These are phyloP conservation scores for Coniella lustricola DNA, from an alignment of 2,329 filamentous ascomycete species.

Conservation along the genomic window DNA sequence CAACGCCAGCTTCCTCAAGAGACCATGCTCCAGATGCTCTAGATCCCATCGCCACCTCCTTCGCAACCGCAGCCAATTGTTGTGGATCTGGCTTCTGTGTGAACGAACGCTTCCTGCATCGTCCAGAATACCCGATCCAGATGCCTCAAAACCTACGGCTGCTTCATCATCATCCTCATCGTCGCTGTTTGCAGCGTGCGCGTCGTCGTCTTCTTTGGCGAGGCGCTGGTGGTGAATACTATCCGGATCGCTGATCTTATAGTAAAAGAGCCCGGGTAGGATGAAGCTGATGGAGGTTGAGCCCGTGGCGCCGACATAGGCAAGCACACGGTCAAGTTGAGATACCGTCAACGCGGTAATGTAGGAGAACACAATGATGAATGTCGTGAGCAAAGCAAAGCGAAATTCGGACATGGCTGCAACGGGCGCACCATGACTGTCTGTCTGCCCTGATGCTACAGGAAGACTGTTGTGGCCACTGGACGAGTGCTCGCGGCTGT, in stretches of 20 bases:
- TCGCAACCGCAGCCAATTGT: conserved; percentile 42
- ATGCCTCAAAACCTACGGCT: conserved; percentile 32
- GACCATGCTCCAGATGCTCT: conserved; percentile 55
- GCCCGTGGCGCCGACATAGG: conserved; percentile 91
- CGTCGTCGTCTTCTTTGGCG: conserved; percentile 85
- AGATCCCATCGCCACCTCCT: conserved; percentile 53
- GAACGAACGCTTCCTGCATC: conserved; percentile 41
- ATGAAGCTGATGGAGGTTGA: conserved; percentile 97
- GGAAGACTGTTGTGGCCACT: conserved; percentile 38
- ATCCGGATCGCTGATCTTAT: conserved; percentile 91
- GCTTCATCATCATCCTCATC: conserved; percentile 53
- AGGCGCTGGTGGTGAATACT: conserved; percentile 79
- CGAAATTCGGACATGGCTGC: conserved; percentile 75
- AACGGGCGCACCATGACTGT: conserved; percentile 45
- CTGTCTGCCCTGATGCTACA: conserved; percentile 25
- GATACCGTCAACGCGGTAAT: conserved; percentile 84
- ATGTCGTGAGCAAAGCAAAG: conserved; percentile 83
- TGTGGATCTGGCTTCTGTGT: conserved; percentile 28
- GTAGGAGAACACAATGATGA: conserved; percentile 79
- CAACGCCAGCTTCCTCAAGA: conserved; percentile 67
- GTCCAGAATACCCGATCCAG: conserved; percentile 31
- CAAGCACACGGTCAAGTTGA: conserved; percentile 82
- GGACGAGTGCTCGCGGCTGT: conserved; percentile 34
- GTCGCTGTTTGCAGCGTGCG: conserved; percentile 44
- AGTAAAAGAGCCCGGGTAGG: conserved; percentile 91